These are phyloP conservation scores for Aspergillus phoenicis DNA, from an alignment of 2,329 filamentous ascomycete species.

Conservation along the genomic window DNA sequence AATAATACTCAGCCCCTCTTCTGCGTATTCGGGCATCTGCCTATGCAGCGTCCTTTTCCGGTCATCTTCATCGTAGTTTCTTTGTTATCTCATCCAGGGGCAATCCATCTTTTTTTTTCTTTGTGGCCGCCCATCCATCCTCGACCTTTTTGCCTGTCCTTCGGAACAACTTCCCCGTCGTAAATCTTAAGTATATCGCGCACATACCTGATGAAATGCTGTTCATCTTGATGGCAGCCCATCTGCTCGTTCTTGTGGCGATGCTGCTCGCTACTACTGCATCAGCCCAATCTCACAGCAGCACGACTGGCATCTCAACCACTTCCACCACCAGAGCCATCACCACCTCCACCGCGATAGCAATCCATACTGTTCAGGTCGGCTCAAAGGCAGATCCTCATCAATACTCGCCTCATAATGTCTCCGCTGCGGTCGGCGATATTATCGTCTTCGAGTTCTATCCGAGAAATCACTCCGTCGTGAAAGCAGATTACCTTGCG, in stretches of 20 bases:
- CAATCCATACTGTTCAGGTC: slow-evolving; percentile 40
- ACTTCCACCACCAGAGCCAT: slow-evolving; percentile 10
- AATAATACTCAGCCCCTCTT: neutral
- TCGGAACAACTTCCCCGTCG: neutral
- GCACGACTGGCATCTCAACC: neutral
- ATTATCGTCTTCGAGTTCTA: slow-evolving; percentile 61
- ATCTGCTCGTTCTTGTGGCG: neutral
- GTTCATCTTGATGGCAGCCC: neutral
- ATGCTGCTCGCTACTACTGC: neutral
- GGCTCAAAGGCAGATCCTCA: slow-evolving; percentile 35
- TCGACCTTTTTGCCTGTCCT: neutral
- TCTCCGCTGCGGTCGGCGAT: slow-evolving; percentile 37
- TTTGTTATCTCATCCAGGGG: no score
- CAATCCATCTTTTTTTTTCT: neutral
- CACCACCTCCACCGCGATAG: slow-evolving; percentile 19
- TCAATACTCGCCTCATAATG: slow-evolving; percentile 32
- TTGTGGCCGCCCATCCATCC: neutral
- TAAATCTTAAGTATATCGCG: neutral
- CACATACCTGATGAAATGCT: neutral
- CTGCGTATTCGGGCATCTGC: neutral
- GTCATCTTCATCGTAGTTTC: neutral
- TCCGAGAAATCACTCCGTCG: slow-evolving; percentile 66
- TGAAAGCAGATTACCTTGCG: slow-evolving; percentile 59
- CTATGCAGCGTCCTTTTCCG: no score
- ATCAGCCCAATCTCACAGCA: neutral